Evolutionary conservation across 768 basidiomycete species (phyloP).

Genomic region (Tulasnella sp.): DNA sequence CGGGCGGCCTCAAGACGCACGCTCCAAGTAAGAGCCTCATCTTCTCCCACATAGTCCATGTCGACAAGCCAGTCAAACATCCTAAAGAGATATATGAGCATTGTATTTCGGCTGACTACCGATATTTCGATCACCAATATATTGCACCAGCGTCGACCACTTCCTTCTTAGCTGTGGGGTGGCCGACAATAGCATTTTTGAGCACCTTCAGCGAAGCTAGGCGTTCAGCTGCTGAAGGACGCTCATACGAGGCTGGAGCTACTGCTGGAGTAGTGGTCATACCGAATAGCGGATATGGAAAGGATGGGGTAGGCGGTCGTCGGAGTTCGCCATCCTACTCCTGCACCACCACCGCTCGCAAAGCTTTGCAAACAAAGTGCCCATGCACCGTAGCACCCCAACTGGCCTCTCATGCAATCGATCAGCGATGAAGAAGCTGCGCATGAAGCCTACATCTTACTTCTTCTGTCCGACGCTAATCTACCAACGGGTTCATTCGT

Average conservation of each 20-base stretch:
- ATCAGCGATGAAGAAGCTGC: neutral
- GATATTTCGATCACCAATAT: neutral
- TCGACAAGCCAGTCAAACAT: slow-evolving; percentile 1
- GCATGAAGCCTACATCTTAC: slow-evolving; percentile 52
- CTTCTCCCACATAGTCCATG: neutral
- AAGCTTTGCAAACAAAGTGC: neutral
- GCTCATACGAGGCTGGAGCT: neutral
- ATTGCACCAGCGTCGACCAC: neutral
- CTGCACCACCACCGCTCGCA: neutral
- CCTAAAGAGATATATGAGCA: neutral
- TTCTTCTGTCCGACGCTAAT: slow-evolving; percentile 82
- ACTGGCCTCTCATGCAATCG: neutral
- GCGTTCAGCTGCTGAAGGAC: neutral
- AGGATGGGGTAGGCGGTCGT: neutral
- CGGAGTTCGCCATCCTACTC: too few species aligned
- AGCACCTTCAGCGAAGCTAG: slow-evolving; percentile 4
- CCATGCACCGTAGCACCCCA: neutral
- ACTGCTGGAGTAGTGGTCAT: neutral
- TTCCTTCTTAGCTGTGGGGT: slow-evolving; percentile 7
- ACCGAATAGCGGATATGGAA: neutral
- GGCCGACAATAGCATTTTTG: slow-evolving; percentile 14
- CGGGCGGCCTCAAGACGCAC: slow-evolving; percentile 11
- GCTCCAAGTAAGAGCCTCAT: neutral
- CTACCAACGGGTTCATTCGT: slow-evolving; percentile 96
- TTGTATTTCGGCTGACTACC: neutral